Evolutionary conservation across 192 early-diverging fungal species (phyloP), one percentile per base, ranked within the genome.

Genomic region (Rhizophagus prolifer): DNA sequence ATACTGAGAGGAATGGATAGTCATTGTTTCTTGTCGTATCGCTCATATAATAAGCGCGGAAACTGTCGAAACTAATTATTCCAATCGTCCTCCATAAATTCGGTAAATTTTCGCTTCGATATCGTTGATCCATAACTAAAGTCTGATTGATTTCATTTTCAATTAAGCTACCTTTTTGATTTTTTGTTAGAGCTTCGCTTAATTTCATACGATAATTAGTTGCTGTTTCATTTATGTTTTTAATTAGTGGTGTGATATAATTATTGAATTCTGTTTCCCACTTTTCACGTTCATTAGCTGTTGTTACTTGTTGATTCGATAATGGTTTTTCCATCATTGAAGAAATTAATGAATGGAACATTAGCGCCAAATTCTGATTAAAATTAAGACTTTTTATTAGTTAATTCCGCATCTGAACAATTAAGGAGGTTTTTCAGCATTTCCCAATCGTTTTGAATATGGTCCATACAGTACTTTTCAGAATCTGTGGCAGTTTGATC

Each of bases 401-500:
- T 31, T 31, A 47, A 47, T 10, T 10, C 46, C 46, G 72, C 61
- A 65, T 75, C 61, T 8, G 69, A 30, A 25, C 74, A 75, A n/a
- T 62, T 50, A 31, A 75, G 61, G 23, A 75, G 30, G 5, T 19
- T 63, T 36, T 75, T 75, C 19, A 75, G 26, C 10, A 65, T 16
- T 23, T 9, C 44, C 74, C 74, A 75, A 50, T 75, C 74, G 9
- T 66, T 75, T 65, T 16, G 21, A 19, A 75, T 75, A 34, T 75
- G 74, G 21, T 63, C 50, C 58, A 62, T 63, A 12, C 74, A 67
- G n/a, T 66, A 66, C 13, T 62, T 10, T 12, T 21, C 23, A 9
- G 61, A n/a, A 38, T 58, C 44, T 4, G 44, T 31, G 21, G 21
- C 23, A 8, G 65, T 46, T 25, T 70, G n/a, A 28, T 54, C 31